A percentile compares a stretch with the other conserved stretches of the same genome.
Conservation (phyloP, 805 yeast genomes). For the Dipodascopsis uninucleata region DNA sequence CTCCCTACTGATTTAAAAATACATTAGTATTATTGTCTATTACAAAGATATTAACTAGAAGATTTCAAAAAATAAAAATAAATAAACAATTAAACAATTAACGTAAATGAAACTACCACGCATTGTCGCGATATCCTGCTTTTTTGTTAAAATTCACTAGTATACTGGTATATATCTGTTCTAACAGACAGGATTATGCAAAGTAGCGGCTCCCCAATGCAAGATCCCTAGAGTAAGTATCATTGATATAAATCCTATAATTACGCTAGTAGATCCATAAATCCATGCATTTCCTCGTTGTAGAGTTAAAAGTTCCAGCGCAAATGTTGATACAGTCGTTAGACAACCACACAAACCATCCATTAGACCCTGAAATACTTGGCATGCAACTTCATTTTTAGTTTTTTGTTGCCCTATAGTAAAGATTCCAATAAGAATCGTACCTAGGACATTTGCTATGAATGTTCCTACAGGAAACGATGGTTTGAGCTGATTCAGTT, state of each 20-base stretch:
- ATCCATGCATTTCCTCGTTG: slow-evolving; percentile 16
- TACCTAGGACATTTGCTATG: slow-evolving; percentile 29
- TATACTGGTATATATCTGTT: too few species aligned
- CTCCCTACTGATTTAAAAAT: too few species aligned
- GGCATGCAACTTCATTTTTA: slow-evolving; percentile 12
- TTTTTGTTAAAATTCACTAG: too few species aligned
- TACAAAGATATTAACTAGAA: too few species aligned
- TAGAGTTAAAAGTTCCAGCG: slow-evolving; percentile 23
- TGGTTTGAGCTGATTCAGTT: slow-evolving; percentile 16
- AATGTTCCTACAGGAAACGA: slow-evolving; percentile 30
- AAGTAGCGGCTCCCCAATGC: too few species aligned
- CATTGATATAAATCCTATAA: slow-evolving; percentile 13
- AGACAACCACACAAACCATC: slow-evolving; percentile 30
- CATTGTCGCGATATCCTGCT: too few species aligned
- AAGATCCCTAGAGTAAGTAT: slow-evolving; percentile 17
- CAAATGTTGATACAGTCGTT: slow-evolving; percentile 30
- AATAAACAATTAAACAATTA: too few species aligned
- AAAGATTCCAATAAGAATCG: slow-evolving; percentile 21
- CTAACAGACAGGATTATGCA: too few species aligned
- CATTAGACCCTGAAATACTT: slow-evolving; percentile 25
- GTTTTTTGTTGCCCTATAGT: slow-evolving; percentile 16
- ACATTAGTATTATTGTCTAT: too few species aligned
- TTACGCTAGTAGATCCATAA: slow-evolving; percentile 16
- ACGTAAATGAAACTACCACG: too few species aligned
- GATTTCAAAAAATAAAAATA: too few species aligned